These are phyloP conservation scores for Magnaporthiopsis incrustans DNA, from an alignment of 2,329 filamentous ascomycete species.

Conservation along the genomic window DNA sequence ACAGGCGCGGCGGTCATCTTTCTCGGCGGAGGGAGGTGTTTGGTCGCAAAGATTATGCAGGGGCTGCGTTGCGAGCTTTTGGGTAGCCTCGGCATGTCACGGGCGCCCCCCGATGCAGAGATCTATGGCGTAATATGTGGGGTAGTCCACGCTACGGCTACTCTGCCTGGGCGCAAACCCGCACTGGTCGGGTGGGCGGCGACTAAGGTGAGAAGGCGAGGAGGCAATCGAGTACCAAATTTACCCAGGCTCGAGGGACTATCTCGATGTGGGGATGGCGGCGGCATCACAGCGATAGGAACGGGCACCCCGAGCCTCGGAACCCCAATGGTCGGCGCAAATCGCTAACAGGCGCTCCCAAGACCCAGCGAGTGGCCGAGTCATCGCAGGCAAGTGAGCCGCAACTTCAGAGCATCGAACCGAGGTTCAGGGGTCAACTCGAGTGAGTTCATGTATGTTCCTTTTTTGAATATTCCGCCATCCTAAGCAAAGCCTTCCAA, in stretches of 20 bases:
- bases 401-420: not conserved
- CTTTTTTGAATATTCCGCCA: constrained; percentile 6
- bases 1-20: not conserved
- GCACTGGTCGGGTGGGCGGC: not conserved
- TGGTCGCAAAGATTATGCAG: not conserved
- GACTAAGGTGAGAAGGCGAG: not conserved
- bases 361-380: not conserved
- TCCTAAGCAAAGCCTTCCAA: constrained; percentile 8
- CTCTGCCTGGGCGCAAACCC: not conserved
- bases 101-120: not conserved
- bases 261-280: not conserved
- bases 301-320: not conserved
- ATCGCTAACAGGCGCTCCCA: not conserved
- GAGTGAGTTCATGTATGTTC: constrained; percentile 1
- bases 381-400: not conserved
- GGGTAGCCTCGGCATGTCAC: not conserved
- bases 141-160: not conserved
- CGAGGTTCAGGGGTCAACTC: constrained; percentile 1
- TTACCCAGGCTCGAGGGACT: not conserved
- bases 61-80: not conserved
- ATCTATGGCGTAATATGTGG: not conserved
- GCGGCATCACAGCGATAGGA: not conserved
- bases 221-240: no score
- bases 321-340: not conserved
- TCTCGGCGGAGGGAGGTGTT: not conserved